Base-by-base conservation (phyloP, 2,329 filamentous ascomycete genomes). In the Gaeumannomyces tritici region DNA sequence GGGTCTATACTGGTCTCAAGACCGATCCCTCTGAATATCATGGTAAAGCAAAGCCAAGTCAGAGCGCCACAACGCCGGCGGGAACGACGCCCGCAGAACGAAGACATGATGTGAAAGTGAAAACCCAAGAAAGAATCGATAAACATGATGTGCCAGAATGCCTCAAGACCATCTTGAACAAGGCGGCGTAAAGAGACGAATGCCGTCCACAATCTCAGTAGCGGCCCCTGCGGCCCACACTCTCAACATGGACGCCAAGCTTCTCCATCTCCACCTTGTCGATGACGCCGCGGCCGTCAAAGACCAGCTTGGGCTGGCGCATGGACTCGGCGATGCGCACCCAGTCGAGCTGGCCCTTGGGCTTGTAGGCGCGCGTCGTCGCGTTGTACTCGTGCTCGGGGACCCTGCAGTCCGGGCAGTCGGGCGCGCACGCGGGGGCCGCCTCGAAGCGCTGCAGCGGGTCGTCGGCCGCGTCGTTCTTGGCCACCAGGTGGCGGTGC, bases 211-310 rank as follows among this genome's bases (percentile, higher is more conserved):
- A n/a, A 21, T n/a, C 42, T n/a, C n/a, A 56, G 24, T 27, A 24
- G 42, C 66, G 64, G 1, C 65, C 69, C 67, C 78, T 78, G 27
- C 78, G 76, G 26, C 82, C 82, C 42, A 84, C 77, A 64, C 77
- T 81, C 73, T 83, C 79, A 12, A 83, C 79, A 24, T 76, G 73
- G 60, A 84, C 74, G 18, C 79, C 80, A n/a, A 83, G 71, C 72
- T 76, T 77, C 54, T 73, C 73, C 75, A 83, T 77, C 66, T 77
- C 74, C 27, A 72, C 71, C 24, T 74, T 75, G 66, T 84, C 79
- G 58, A 84, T 76, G 33, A 83, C 76, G 54, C 80, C 80, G 62
- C 79, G 79, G n/a, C 82, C 82, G 64, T 84, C 81, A 71, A 84
- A 84, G 29, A 84, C 73, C 80, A 80, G 83, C 63, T 77, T 79